phyloP scores from a whole-genome alignment of 108 stramenopile genomes.

The Fistulifera pelliculosa region DNA sequence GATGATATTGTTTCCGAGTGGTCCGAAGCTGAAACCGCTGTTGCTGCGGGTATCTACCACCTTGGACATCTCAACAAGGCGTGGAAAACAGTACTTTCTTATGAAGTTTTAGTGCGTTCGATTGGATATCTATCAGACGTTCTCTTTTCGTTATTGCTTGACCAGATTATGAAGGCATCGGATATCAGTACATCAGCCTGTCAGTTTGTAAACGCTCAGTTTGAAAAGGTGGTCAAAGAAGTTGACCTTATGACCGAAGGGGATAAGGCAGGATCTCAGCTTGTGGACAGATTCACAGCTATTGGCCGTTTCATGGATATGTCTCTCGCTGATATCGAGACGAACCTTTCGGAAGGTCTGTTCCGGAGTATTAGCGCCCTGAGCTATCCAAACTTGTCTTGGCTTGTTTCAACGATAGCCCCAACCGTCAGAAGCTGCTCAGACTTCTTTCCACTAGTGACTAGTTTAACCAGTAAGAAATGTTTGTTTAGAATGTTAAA shows the following conservation, averaged over 20 bases:
- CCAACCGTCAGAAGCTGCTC: neutral
- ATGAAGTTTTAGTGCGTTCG: slow-evolving; percentile 38
- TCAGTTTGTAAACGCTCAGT: slow-evolving; percentile 52
- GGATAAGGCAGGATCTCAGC: slow-evolving; percentile 12
- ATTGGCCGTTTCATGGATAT: slow-evolving; percentile 53
- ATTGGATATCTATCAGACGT: slow-evolving; percentile 68
- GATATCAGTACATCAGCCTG: slow-evolving; percentile 47
- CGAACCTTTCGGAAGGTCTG: slow-evolving; percentile 44
- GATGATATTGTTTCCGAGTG: slow-evolving; percentile 68
- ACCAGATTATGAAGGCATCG: slow-evolving; percentile 40
- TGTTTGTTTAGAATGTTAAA: no score
- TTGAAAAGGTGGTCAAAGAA: slow-evolving; percentile 40
- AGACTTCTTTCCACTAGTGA: no score
- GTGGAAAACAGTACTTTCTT: slow-evolving; percentile 58
- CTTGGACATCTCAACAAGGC: slow-evolving; percentile 54
- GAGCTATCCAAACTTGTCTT: slow-evolving; percentile 48
- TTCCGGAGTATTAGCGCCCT: slow-evolving; percentile 52
- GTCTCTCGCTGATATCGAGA: slow-evolving; percentile 46
- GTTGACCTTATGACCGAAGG: slow-evolving; percentile 11
- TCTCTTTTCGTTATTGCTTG: slow-evolving; percentile 45
- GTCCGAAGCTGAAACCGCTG: slow-evolving; percentile 75
- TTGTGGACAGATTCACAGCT: slow-evolving; percentile 49
- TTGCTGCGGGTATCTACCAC: slow-evolving; percentile 63
- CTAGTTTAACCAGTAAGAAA: no score
- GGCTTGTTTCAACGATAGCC: slow-evolving; percentile 31